A percentile compares a stretch with the other conserved stretches of the same genome.
These are phyloP conservation scores for Rosa rugosa DNA, from an alignment of 306 rosid genomes.

Conservation along the genomic window DNA sequence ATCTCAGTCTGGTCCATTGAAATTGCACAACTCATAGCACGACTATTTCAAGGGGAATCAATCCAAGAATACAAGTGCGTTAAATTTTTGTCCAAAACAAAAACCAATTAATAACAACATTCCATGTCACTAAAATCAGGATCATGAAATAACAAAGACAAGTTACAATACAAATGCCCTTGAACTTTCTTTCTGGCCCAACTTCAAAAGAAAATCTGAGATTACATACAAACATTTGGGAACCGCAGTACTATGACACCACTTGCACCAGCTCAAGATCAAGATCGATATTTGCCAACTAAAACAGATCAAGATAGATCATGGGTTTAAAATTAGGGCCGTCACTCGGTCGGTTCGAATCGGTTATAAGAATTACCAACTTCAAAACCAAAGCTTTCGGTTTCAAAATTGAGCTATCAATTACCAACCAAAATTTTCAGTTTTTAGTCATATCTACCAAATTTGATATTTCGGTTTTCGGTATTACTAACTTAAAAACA, in stretches of 20 bases:
- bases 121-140: not conserved
- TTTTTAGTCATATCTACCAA: too few relatives aligned
- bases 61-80: not conserved
- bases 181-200: not conserved
- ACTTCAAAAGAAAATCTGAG: not conserved
- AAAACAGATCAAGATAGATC: not conserved
- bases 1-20: constrained; percentile 16
- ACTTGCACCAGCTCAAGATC: not conserved
- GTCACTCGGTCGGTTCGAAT: too few relatives aligned
- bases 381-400: too few relatives aligned
- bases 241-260: not conserved
- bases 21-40: not conserved
- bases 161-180: not conserved
- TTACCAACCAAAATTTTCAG: too few relatives aligned
- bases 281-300: not conserved
- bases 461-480: too few relatives aligned
- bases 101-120: not conserved
- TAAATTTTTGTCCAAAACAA: constrained; percentile 1
- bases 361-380: too few relatives aligned
- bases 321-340: too few relatives aligned
- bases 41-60: not conserved
- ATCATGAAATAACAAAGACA: not conserved
- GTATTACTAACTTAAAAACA: too few relatives aligned
- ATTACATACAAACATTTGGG: not conserved
- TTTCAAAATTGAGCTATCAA: too few relatives aligned